phyloP scores from a whole-genome alignment of 345 rosid species.

The Citrus glauca region DNA sequence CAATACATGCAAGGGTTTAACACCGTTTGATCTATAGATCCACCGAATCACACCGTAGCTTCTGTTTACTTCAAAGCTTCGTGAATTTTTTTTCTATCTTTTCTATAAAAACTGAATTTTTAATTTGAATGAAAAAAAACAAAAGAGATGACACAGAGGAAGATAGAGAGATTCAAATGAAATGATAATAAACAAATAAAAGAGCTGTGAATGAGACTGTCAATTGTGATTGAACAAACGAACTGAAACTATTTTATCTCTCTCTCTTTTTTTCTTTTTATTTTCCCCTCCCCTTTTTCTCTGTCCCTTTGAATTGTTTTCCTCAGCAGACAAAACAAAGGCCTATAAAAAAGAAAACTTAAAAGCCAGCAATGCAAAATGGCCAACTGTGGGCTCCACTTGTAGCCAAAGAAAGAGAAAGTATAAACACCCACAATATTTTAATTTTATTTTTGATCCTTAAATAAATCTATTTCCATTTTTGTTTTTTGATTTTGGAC shows the following conservation, averaged over 20 bases:
- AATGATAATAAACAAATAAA: not conserved
- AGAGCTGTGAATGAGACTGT: constrained; percentile 4
- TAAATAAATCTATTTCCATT: not conserved
- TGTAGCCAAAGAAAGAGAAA: not conserved
- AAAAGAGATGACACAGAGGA: not conserved
- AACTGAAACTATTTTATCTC: constrained; percentile 14
- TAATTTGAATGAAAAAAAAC: not conserved
- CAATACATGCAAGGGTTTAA: constrained; percentile 35
- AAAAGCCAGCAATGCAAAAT: constrained; percentile 41
- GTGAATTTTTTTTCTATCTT: not conserved
- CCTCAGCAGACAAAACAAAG: constrained; percentile 22
- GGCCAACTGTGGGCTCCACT: constrained; percentile 44
- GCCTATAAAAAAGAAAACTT: constrained; percentile 26
- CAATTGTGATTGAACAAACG: constrained; percentile 24
- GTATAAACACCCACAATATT: not conserved
- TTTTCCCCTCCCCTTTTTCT: not conserved
- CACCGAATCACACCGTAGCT: constrained; percentile 28
- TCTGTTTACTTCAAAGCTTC: not conserved
- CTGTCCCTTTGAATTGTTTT: not conserved
- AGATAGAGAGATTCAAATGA: not conserved
- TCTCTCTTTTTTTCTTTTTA: not conserved
- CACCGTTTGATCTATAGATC: constrained; percentile 51
- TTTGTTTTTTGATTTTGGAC: not conserved
- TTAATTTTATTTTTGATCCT: not conserved
- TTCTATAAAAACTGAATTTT: not conserved